Percentiles rank a stretch among this genome's conserved stretches.
Conservation (phyloP, 2,329 filamentous ascomycete genomes). For the Aspergillus neotritici region DNA sequence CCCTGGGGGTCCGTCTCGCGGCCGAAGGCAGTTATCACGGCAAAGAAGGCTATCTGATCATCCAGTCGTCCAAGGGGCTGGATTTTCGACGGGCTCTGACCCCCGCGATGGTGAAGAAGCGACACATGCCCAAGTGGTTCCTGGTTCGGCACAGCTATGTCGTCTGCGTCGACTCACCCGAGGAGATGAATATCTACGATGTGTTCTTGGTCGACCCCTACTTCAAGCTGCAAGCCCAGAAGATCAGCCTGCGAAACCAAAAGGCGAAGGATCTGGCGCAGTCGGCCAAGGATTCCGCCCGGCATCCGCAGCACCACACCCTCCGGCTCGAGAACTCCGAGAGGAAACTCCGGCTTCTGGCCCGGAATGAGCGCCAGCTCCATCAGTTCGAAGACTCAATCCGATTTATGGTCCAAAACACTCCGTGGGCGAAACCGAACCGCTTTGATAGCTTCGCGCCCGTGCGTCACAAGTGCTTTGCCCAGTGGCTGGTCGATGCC, state of each 20-base stretch:
- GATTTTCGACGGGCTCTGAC: constrained; percentile 78
- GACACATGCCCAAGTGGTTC: constrained; percentile 94
- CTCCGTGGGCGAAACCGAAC: constrained; percentile 75
- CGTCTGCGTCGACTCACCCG: constrained; percentile 95
- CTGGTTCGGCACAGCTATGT: constrained; percentile 96
- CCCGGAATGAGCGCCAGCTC: constrained; percentile 82
- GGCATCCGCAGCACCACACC: constrained; percentile 69
- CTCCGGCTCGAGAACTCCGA: constrained; percentile 87
- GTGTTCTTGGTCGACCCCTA: constrained; percentile 92
- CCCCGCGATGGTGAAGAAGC: constrained; percentile 69
- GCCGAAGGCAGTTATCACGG: constrained; percentile 96
- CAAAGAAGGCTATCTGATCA: constrained; percentile 90
- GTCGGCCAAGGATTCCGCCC: constrained; percentile 57
- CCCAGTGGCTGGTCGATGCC: constrained; percentile 94
- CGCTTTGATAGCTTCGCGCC: constrained; percentile 93
- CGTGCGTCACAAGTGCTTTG: constrained; percentile 77
- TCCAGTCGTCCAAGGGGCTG: constrained; percentile 82
- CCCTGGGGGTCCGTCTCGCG: constrained; percentile 84
- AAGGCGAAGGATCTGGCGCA: constrained; percentile 58
- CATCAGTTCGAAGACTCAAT: constrained; percentile 94
- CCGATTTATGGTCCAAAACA: constrained; percentile 73
- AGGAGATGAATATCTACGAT: constrained; percentile 98
- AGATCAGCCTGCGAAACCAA: constrained; percentile 47
- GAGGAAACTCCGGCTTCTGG: constrained; percentile 83
- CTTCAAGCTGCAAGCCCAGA: constrained; percentile 74